Conservation (phyloP, 176 grass and related monocot genomes). For the Zea mays region Zm-B73-REFERENCE-NAM-5.0 NC_050100.1:10140501-10141000, state of each 20-base stretch:
- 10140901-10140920: too few relatives aligned
- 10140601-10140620: constrained; percentile 32
- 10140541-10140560: constrained; percentile 9
- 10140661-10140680: not conserved
- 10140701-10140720: not conserved
- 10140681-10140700: not conserved
- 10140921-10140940: too few relatives aligned
- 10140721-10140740: not conserved
- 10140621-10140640: constrained; percentile 21
- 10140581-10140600: constrained; percentile 13
- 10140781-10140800: not conserved
- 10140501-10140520: too few relatives aligned
- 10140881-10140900: too few relatives aligned
- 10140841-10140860: too few relatives aligned
- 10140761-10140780: not conserved
- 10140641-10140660: constrained; percentile 12
- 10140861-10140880: too few relatives aligned
- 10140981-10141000: too few relatives aligned
- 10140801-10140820: not conserved
- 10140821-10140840: too few relatives aligned
- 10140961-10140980: too few relatives aligned
- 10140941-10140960: too few relatives aligned
- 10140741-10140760: not conserved
- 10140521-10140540: constrained; percentile 29
- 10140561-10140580: constrained; percentile 1